Evolutionary conservation across 345 rosid species (phyloP).

Genomic region (Linum trigynum): DNA sequence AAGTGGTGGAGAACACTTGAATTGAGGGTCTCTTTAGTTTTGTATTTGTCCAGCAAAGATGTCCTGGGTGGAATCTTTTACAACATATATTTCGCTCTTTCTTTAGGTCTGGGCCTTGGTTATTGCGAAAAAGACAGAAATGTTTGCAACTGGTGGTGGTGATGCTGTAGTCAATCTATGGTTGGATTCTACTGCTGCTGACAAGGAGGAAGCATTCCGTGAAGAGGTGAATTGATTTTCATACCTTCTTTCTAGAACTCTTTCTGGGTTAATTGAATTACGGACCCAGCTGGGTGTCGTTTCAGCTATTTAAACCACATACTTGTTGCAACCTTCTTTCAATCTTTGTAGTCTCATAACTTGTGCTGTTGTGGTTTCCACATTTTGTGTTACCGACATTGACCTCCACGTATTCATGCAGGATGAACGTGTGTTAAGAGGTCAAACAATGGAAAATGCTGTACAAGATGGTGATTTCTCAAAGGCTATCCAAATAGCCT

Average conservation of each 20-base stretch:
- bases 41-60: no score
- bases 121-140: conserved; percentile 80
- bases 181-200: conserved; percentile 79
- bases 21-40: not conserved
- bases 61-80: not conserved
- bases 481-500: conserved; percentile 76
- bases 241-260: no score
- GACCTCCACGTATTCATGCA: conserved; percentile 20
- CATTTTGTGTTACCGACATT: not conserved
- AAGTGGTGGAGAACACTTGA: conserved; percentile 31
- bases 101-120: conserved; percentile 87
- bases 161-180: conserved; percentile 80
- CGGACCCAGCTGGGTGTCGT: no score
- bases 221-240: conserved; percentile 52
- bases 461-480: conserved; percentile 62
- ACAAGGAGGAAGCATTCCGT: conserved; percentile 78
- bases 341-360: no score
- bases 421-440: conserved; percentile 69
- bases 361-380: not conserved
- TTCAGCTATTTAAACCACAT: no score
- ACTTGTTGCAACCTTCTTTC: no score
- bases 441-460: conserved; percentile 88
- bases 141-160: conserved; percentile 85
- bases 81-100: not conserved
- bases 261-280: no score